These are phyloP conservation scores for Cymbopogon flexuosus DNA, from an alignment of 202 grass and related monocot genomes.

Conservation along the genomic window DNA sequence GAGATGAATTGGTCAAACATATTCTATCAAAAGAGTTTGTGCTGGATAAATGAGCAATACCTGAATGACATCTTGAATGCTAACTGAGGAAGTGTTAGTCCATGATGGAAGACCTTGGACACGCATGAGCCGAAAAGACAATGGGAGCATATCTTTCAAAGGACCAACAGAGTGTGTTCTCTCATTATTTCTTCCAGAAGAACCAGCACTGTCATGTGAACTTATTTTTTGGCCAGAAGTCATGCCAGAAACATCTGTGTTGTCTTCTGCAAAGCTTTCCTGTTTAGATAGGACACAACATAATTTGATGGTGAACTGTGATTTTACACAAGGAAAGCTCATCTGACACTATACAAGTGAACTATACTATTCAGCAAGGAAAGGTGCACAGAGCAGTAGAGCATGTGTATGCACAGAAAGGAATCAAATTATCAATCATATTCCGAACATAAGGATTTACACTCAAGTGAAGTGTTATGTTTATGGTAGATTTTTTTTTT, in stretches of 20 bases:
- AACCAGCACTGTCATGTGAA: constrained; percentile 25
- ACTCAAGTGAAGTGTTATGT: background rate
- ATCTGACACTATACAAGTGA: background rate
- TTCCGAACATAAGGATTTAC: background rate
- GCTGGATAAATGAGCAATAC: constrained; percentile 30
- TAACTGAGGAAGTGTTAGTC: constrained; percentile 63
- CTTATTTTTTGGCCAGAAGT: constrained; percentile 23
- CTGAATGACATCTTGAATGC: constrained; percentile 80
- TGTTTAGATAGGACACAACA: constrained; percentile 7
- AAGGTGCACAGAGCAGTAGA: background rate
- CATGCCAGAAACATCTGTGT: background rate
- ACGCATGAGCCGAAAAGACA: constrained; percentile 64
- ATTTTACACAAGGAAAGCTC: background rate
- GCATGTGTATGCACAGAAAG: background rate
- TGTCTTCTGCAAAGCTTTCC: constrained; percentile 38
- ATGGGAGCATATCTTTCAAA: constrained; percentile 39
- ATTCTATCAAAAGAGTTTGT: background rate
- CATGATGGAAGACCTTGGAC: constrained; percentile 80
- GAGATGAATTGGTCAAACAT: background rate
- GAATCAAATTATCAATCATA: background rate
- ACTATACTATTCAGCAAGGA: background rate
- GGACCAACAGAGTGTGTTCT: constrained; percentile 31
- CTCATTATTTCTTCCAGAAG: constrained; percentile 38
- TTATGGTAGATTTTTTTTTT: background rate
- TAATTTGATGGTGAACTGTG: background rate